Evolutionary conservation across 495 filamentous ascomycete genomes (phyloP).

Genomic region (Aspergillus heteromorphus): DNA sequence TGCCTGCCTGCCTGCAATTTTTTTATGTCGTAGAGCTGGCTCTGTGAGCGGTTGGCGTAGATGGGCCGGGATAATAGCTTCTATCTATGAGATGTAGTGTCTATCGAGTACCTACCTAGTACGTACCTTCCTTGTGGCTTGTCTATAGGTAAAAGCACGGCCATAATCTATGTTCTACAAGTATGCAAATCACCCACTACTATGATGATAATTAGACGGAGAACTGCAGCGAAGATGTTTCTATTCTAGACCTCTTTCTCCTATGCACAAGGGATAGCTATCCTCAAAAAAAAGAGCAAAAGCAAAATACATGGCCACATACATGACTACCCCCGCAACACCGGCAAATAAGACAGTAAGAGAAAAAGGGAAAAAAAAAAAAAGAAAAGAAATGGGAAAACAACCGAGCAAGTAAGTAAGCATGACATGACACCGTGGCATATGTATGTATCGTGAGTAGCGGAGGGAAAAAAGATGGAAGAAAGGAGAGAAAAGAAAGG

Average conservation of each 20-base stretch:
- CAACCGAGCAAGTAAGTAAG: too few relatives aligned
- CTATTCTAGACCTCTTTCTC: conserved; percentile 3
- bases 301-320: neutral
- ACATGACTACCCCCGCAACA: neutral
- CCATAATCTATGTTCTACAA: too few relatives aligned
- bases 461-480: conserved; percentile 1
- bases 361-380: neutral
- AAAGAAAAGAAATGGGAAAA: neutral
- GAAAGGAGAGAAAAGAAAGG: neutral
- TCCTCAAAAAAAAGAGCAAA: neutral
- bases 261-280: neutral
- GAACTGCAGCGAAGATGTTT: neutral
- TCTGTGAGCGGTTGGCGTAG: too few relatives aligned
- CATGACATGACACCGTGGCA: conserved; percentile 5
- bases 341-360: neutral
- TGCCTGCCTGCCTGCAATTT: too few relatives aligned
- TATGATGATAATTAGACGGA: too few relatives aligned
- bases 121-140: too few relatives aligned
- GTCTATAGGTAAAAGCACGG: too few relatives aligned
- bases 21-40: too few relatives aligned
- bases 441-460: conserved; percentile 3
- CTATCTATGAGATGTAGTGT: too few relatives aligned
- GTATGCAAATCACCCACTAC: too few relatives aligned
- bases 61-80: too few relatives aligned
- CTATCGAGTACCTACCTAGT: too few relatives aligned